Evolutionary conservation across 225 moss, liverwort and hornwort genomes (phyloP), one percentile per base, ranked within the genome.

Genomic region (Physcomitrellopsis africana): DNA sequence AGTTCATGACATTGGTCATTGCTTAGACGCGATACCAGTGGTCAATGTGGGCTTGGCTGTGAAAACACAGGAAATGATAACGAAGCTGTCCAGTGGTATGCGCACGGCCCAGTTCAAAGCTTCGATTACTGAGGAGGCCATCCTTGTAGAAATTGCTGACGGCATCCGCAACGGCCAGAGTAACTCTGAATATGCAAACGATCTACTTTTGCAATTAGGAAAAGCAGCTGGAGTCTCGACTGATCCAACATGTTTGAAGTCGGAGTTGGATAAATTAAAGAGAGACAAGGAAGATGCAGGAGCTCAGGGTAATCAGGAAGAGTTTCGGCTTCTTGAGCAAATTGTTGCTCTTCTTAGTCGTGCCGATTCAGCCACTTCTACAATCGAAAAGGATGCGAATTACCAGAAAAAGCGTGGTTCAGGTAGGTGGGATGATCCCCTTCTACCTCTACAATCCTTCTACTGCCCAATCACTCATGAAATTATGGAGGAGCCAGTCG

Each of bases 401-500:
- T 91, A 88, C 60, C 70, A 53, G 58, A 88, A 56, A 65, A 86
- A 79, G 80, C 84, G 69, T 57, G 72, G 67, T 11, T 13, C 69
- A 6, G 81, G 78, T 17, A 77, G 67, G n/a, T 77, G 86, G 26
- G 82, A 86, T 23, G 63, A 80, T 57, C 77, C 62, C 43, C 75
- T 88, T 49, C 86, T 84, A 7, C 81, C 91, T 9, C 52, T 91
- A 76, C 88, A 86, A 18, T 91, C 91, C 20, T 88, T 91, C 63
- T 83, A 77, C 59, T 91, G 88, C 70, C 91, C 86, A 14, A 91
- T 91, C 44, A 91, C 91, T 8, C 71, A 69, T 67, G 88, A 91
- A 24, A 88, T 91, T 32, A 91, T 91, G 91, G 86, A 86, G 60
- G 88, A 88, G 67, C 91, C 91, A 37, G 91, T 88, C 11, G 91